Evolutionary conservation across 257 asterid genomes (phyloP), one percentile per base, ranked within the genome.

Genomic region (Solanum tacnaense): DNA sequence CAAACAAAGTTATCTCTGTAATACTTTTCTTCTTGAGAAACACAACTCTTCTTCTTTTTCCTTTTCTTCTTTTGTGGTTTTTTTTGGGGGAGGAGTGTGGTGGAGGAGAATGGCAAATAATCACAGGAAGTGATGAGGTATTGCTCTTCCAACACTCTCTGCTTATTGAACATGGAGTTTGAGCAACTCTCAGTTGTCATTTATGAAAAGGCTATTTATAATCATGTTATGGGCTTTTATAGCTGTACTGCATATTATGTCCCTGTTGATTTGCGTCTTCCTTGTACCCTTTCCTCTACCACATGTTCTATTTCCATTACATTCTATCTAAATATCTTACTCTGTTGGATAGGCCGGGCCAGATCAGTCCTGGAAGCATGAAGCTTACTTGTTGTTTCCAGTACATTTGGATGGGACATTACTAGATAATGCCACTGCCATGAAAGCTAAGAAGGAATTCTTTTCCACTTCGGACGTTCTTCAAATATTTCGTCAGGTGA

Each of bases 381-480:
- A 96, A 95, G 99, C 99, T 8, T 97, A 96, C 92, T 91, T 96
- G 91, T 89, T 97, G 93, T 96, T 97, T 91, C 99, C 98, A 29
- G 99, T 92, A 83, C 99, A 97, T 89, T 91, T 96, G 93, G 99
- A 95, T 90, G 99, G 99, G 90, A 97, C 99, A 46, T 89, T 97
- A 83, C 86, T 92, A 91, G 99, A 96, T 91, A 92, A 94, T 78
- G 75, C 98, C 89, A 92, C 91, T 4, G 89, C 94, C 56, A 94
- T 94, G 99, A 94, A 91, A 92, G 94, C 92, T 85, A 95, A 94
- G 93, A 96, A 96, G 88, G 98, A 97, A 89, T 97, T 91, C 89
- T 96, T 94, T 93, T 96, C 98, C 89, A 95, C 98, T 81, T 90
- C 94, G 31, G 97, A 96, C 39, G 98, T 97, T 89, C 99, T 96